Percentiles rank a stretch among this genome's conserved stretches.
These are phyloP conservation scores for Kregervanrija pseudodelftensis DNA, from an alignment of 805 yeast genomes.

Conservation along the genomic window DNA sequence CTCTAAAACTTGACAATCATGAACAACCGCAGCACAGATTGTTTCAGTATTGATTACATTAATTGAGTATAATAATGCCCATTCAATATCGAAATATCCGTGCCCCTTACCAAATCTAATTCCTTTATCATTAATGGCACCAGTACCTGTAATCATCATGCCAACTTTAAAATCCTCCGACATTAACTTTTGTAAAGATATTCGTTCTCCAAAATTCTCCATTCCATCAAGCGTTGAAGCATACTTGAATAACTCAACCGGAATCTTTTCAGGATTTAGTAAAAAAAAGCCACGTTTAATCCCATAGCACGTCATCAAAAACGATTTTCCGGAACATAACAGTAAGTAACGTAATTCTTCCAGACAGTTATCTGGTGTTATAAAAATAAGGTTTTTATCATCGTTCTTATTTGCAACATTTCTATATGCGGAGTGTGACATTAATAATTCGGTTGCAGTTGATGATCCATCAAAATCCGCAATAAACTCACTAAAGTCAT, in stretches of 20 bases:
- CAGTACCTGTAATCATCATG: conserved; percentile 26
- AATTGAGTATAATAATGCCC: conserved; percentile 26
- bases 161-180: conserved; percentile 13
- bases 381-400: conserved; percentile 15
- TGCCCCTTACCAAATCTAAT: conserved; percentile 28
- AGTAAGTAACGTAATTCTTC: conserved; percentile 22
- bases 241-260: conserved; percentile 13
- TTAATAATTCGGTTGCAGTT: conserved; percentile 15
- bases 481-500: conserved; percentile 25
- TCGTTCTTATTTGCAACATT: neutral
- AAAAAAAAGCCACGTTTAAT: conserved; percentile 24
- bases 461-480: conserved; percentile 27
- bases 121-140: conserved; percentile 26
- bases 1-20: conserved; percentile 24
- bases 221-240: conserved; percentile 27
- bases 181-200: conserved; percentile 15
- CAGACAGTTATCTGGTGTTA: conserved; percentile 27
- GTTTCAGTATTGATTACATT: conserved; percentile 17
- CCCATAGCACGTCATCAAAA: conserved; percentile 26
- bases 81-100: conserved; percentile 26
- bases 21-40: conserved; percentile 24
- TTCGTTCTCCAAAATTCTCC: conserved; percentile 20
- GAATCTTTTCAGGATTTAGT: conserved; percentile 20
- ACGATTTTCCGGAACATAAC: conserved; percentile 18
- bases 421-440: conserved; percentile 10